Conservation (phyloP, 192 early-diverging fungal species). For the Backusella psychrophila region DNA sequence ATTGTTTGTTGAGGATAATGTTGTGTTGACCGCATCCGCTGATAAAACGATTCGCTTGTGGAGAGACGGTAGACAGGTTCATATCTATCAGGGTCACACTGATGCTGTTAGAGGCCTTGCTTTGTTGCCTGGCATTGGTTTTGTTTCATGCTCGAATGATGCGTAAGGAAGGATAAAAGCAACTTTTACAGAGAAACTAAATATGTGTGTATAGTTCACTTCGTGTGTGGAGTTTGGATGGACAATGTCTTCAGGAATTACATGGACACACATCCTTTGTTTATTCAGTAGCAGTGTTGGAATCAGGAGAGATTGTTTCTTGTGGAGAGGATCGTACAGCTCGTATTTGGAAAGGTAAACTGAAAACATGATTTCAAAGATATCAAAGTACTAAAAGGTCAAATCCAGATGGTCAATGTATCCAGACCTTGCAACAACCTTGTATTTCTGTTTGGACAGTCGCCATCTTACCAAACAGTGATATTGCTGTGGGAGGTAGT, state of each 20-base stretch:
- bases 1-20: constrained; percentile 65
- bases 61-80: constrained; percentile 61
- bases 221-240: constrained; percentile 75
- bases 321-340: constrained; percentile 93
- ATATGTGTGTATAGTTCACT: constrained; percentile 55
- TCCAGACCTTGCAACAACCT: constrained; percentile 85
- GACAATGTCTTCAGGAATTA: constrained; percentile 71
- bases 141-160: constrained; percentile 90
- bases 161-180: constrained; percentile 40
- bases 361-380: too few species aligned
- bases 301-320: constrained; percentile 79
- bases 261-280: constrained; percentile 92
- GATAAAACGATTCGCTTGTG: constrained; percentile 91
- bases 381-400: not conserved
- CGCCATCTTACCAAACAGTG: constrained; percentile 70
- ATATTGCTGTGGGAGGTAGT: constrained; percentile 80
- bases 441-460: constrained; percentile 94
- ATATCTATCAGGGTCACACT: constrained; percentile 78
- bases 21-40: constrained; percentile 88
- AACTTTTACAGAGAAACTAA: not conserved
- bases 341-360: constrained; percentile 76
- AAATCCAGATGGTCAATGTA: constrained; percentile 54
- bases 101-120: constrained; percentile 89
- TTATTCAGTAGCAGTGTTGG: constrained; percentile 73
- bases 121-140: constrained; percentile 56